Base-by-base conservation (phyloP, 371 early-diverging fungal genomes). In the Mucor saturninus region DNA sequence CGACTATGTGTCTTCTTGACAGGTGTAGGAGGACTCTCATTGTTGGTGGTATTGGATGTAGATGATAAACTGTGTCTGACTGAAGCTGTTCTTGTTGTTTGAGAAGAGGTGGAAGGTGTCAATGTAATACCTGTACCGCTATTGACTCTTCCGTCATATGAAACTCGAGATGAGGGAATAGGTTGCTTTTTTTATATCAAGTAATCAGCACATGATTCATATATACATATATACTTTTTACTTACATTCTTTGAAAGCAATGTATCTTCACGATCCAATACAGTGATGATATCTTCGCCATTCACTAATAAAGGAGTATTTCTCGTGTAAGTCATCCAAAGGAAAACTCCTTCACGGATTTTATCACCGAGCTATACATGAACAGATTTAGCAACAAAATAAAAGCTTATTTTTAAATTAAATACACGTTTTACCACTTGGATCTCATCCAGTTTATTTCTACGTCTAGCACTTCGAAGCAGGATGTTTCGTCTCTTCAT, bases 401-500 rank as follows among this genome's bases (percentile, higher is more conserved):
- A 21, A 2, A 21, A 5, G 26, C 35, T 8, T 35, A 35, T 46
- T 15, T 46, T 21, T 21, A 21, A 46, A 46, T 7, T 5, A 26
- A 21, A 21, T 21, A n/a, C 15, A 46, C 1, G 5, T 9, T 26
- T 61, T 61, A 72, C 72, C 10, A 46, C 42, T 49, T 67, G 56
- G 35, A 73, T 70, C 28, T 67, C 67, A 15, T 73, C 73, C 39
- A 62, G 32, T 1, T 60, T 67, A 45, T 64, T 64, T 59, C 67
- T 63, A 61, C 73, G 67, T 62, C 73, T 56, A 40, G 62, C 61
- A 15, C 73, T 66, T 51, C 70, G 46, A 37, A 71, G 52, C 50
- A 74, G 38, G 21, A 68, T 74, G 7, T 71, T 71, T 51, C 75
- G 65, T 59, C 75, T 58, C 48, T 71, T 74, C 70, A 81, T 53